Conservation (phyloP, 352 stramenopile genomes). For the Halophytophthora batemanensis region DNA sequence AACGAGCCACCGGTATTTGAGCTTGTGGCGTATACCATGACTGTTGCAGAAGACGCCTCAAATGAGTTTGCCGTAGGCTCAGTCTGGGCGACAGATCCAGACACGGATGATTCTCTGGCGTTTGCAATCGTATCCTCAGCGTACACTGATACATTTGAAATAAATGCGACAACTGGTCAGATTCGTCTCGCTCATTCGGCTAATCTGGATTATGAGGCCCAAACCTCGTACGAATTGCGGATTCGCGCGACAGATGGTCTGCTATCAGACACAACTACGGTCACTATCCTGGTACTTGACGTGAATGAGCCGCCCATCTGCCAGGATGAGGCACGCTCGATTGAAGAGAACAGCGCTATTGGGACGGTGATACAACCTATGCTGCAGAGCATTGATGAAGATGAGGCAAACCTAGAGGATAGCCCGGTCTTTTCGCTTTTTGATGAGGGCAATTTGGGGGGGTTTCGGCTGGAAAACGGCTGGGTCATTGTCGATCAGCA, state of each 20-base stretch:
- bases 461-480: conserved; percentile 15
- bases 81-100: conserved; percentile 14
- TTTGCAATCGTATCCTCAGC: conserved; percentile 7
- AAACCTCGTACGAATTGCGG: conserved; percentile 6
- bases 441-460: not conserved
- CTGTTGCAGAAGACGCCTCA: conserved; percentile 14
- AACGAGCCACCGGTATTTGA: conserved; percentile 22
- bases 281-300: conserved; percentile 11
- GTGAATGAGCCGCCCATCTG: conserved; percentile 22
- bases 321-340: conserved; percentile 10
- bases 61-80: conserved; percentile 4
- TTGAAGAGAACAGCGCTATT: conserved; percentile 17
- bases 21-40: conserved; percentile 5
- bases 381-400: conserved; percentile 12
- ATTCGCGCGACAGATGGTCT: conserved; percentile 15
- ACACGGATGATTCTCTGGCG: conserved; percentile 1
- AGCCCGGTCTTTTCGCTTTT: conserved; percentile 7
- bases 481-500: conserved; percentile 5
- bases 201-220: conserved; percentile 14
- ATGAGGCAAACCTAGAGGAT: conserved; percentile 5
- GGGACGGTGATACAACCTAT: conserved; percentile 12
- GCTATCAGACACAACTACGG: conserved; percentile 4
- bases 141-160: conserved; percentile 1
- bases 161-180: conserved; percentile 5
- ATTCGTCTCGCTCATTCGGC: conserved; percentile 3